A percentile compares a stretch with the other conserved stretches of the same genome.
Conservation (phyloP, 345 rosid genomes). For the Viola odorata region DNA sequence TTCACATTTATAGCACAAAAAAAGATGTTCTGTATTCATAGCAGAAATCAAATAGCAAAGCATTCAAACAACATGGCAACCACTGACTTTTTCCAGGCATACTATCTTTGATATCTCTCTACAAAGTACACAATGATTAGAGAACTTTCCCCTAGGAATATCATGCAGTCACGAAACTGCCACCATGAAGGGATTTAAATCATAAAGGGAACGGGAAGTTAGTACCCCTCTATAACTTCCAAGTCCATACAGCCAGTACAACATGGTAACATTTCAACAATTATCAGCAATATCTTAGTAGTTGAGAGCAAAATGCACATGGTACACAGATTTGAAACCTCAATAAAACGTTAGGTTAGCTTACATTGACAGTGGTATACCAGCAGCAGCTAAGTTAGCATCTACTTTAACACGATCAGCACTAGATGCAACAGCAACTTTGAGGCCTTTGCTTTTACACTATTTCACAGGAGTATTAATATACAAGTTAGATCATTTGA, state of each 20-base stretch:
- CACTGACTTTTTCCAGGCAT: too few species aligned
- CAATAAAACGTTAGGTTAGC: slow-evolving; percentile 10
- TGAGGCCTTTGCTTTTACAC: slow-evolving; percentile 86
- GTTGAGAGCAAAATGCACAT: background rate
- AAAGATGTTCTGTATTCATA: too few species aligned
- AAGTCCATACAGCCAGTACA: background rate
- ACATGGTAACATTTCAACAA: background rate
- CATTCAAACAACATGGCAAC: too few species aligned
- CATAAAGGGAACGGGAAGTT: too few species aligned
- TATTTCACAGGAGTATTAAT: slow-evolving; percentile 20
- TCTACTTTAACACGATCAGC: slow-evolving; percentile 96
- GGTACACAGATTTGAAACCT: background rate
- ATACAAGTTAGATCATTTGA: background rate
- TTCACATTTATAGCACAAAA: too few species aligned
- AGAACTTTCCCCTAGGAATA: too few species aligned
- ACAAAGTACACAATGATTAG: too few species aligned
- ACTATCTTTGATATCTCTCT: too few species aligned
- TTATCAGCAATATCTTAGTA: background rate
- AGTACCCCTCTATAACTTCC: background rate
- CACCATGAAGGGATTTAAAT: too few species aligned
- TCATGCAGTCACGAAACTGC: too few species aligned
- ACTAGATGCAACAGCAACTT: slow-evolving; percentile 94
- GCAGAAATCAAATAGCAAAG: too few species aligned
- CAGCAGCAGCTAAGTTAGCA: slow-evolving; percentile 92
- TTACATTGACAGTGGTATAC: slow-evolving; percentile 63